Conservation (phyloP, 345 rosid species). For the Zanthoxylum bungeanum region DNA sequence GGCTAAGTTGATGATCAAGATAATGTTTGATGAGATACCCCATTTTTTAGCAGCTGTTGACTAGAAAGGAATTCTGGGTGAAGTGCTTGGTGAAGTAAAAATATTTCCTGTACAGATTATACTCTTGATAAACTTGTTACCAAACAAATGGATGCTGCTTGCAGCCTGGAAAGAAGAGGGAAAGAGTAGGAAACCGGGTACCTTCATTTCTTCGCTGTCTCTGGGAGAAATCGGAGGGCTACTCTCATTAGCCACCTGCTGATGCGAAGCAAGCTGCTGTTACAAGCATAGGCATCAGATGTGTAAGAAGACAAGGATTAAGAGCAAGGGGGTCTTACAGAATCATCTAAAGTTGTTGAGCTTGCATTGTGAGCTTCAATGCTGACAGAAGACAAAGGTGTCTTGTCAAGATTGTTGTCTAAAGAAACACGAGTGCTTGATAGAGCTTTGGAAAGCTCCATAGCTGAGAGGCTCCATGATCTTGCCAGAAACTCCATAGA, state of each 20-base stretch:
- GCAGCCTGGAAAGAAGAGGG: not conserved
- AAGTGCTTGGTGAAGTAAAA: conserved; percentile 61
- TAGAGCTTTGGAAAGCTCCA: conserved; percentile 83
- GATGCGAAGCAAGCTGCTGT: conserved; percentile 32
- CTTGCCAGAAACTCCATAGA: conserved; percentile 95
- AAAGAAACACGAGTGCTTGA: conserved; percentile 29
- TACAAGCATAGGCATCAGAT: not conserved
- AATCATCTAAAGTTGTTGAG: conserved; percentile 33
- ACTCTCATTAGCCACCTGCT: conserved; percentile 31
- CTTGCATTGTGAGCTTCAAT: conserved; percentile 37
- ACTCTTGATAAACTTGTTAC: not conserved
- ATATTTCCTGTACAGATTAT: conserved; percentile 41
- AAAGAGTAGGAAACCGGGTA: conserved; percentile 17
- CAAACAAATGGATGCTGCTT: not conserved
- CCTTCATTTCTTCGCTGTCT: conserved; percentile 83
- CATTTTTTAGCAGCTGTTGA: conserved; percentile 54
- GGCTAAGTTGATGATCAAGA: not conserved
- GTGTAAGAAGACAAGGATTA: not conserved
- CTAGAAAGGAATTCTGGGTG: conserved; percentile 52
- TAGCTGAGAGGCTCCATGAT: conserved; percentile 93
- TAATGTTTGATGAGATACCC: conserved; percentile 35
- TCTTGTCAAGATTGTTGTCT: conserved; percentile 25
- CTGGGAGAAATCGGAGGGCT: conserved; percentile 71
- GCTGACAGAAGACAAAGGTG: conserved; percentile 32
- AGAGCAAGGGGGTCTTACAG: conserved; percentile 32